These are phyloP conservation scores for Graphilbum ipis-grandicollis DNA, from an alignment of 2,329 filamentous ascomycete genomes.

Conservation along the genomic window DNA sequence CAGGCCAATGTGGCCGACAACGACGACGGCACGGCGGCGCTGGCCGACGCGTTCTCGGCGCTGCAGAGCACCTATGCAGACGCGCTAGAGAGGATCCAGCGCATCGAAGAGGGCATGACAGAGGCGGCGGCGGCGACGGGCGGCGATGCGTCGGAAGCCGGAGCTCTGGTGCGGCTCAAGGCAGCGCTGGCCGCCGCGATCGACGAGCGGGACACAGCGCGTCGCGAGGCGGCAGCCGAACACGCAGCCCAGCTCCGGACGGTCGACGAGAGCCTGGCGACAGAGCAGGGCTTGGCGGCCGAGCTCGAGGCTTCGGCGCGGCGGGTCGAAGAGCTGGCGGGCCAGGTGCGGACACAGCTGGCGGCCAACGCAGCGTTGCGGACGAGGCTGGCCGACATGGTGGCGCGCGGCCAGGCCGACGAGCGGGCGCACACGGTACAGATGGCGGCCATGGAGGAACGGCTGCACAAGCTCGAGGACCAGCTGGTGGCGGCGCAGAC, in stretches of 20 bases:
- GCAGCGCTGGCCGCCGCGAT: slow-evolving; percentile 51
- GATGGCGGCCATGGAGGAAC: slow-evolving; percentile 69
- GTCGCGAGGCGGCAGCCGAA: slow-evolving; percentile 45
- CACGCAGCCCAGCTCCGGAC: slow-evolving; percentile 39
- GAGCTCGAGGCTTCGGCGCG: slow-evolving; percentile 58
- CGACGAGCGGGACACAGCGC: slow-evolving; percentile 55
- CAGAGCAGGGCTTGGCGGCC: slow-evolving; percentile 46
- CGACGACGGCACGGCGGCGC: slow-evolving; percentile 35
- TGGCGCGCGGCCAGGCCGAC: slow-evolving; percentile 67
- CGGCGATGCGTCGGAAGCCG: slow-evolving; percentile 14
- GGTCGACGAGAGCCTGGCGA: slow-evolving; percentile 34
- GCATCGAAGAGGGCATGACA: slow-evolving; percentile 31
- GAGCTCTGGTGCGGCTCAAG: slow-evolving; percentile 49
- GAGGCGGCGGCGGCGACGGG: slow-evolving; percentile 12
- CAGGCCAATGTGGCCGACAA: slow-evolving; percentile 36
- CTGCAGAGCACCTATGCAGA: slow-evolving; percentile 55
- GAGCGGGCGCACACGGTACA: slow-evolving; percentile 64
- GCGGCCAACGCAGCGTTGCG: slow-evolving; percentile 61
- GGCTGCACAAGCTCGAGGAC: slow-evolving; percentile 69
- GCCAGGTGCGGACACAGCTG: slow-evolving; percentile 65
- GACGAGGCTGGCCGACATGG: slow-evolving; percentile 58
- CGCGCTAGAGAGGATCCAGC: slow-evolving; percentile 48
- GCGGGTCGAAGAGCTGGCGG: slow-evolving; percentile 58
- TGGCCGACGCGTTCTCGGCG: slow-evolving; percentile 58
- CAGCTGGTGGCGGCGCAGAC: slow-evolving; percentile 68